Evolutionary conservation across 2,329 filamentous ascomycete genomes (phyloP).

Genomic region (Apiospora phragmitis): DNA sequence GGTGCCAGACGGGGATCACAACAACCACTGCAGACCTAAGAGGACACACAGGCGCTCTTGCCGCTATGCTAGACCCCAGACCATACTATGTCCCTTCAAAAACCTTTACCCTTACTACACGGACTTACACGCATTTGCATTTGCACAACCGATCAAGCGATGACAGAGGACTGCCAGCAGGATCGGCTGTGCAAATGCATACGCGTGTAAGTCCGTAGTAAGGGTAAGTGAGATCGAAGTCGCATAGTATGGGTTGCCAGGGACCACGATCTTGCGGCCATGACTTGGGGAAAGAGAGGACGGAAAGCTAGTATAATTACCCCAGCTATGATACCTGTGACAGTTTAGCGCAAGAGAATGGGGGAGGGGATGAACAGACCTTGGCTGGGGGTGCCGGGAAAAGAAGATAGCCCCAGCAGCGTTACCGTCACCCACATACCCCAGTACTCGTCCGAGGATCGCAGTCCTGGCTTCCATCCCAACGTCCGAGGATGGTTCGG

Average conservation of each 20-base stretch:
- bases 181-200: no score
- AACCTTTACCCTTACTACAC: no score
- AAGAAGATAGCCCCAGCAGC: not conserved
- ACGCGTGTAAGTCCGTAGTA: no score
- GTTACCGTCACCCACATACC: not conserved
- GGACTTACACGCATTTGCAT: not conserved
- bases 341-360: not conserved
- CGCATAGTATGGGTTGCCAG: not conserved
- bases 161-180: no score
- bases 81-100: no score
- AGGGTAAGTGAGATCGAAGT: no score
- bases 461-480: not conserved
- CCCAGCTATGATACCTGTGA: not conserved
- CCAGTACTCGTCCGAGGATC: not conserved
- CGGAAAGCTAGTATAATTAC: not conserved
- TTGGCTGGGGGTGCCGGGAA: not conserved
- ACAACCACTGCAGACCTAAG: no score
- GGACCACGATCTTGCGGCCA: not conserved
- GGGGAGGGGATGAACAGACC: not conserved
- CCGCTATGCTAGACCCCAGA: no score
- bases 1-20: not conserved
- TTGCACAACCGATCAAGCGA: no score
- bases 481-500: not conserved
- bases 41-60: no score
- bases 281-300: not conserved